phyloP scores from a whole-genome alignment of 192 early-diverging fungal species.

The Neocallimastix lanati region DNA sequence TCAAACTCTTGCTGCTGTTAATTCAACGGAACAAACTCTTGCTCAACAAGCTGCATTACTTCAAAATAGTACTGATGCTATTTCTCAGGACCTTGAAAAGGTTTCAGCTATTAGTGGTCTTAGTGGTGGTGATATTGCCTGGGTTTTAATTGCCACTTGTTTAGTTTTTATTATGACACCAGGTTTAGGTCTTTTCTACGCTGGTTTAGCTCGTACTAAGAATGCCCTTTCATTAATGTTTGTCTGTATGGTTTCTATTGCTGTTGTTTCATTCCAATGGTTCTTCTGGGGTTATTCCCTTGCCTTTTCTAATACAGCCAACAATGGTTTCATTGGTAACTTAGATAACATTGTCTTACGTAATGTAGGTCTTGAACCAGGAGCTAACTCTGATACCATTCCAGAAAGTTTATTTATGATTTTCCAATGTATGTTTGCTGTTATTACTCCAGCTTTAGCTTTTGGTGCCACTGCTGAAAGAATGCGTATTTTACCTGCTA shows the following conservation, averaged over 20 bases:
- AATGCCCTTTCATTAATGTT: constrained; percentile 63
- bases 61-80: not conserved
- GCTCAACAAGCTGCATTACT: not conserved
- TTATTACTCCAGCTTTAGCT: constrained; percentile 3
- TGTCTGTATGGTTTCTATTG: constrained; percentile 48
- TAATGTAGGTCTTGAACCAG: constrained; percentile 3
- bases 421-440: constrained; percentile 7
- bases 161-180: constrained; percentile 82
- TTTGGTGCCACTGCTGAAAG: constrained; percentile 4
- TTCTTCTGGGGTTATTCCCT: constrained; percentile 4
- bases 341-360: constrained; percentile 4
- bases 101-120: not conserved
- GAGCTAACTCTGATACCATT: not conserved
- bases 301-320: constrained; percentile 2
- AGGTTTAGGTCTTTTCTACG: constrained; percentile 58
- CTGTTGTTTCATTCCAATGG: constrained; percentile 9
- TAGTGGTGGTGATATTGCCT: constrained; percentile 43
- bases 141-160: constrained; percentile 49
- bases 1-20: not conserved
- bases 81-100: not conserved
- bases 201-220: constrained; percentile 55
- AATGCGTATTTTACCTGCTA: constrained; percentile 3
- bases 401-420: constrained; percentile 6
- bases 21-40: not conserved
- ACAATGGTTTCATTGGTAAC: constrained; percentile 2